phyloP scores from a whole-genome alignment of 306 rosid genomes.

The Malus domestica region DNA sequence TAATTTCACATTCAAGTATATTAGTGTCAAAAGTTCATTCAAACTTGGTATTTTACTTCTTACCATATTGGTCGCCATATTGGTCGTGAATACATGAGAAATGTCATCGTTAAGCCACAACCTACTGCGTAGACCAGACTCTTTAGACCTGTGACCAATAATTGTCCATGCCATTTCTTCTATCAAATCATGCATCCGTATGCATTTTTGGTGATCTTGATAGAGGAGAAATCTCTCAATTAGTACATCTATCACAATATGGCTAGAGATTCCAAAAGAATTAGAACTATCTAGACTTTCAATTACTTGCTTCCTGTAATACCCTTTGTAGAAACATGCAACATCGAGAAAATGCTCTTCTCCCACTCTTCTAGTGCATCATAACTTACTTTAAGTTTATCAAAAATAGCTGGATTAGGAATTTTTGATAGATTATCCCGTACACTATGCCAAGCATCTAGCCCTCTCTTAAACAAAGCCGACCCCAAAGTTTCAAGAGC shows the following conservation, averaged over 20 bases:
- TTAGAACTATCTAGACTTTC: neutral
- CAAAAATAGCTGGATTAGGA: conserved; percentile 4
- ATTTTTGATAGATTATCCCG: neutral
- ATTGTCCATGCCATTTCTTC: conserved; percentile 8
- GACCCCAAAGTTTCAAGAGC: conserved; percentile 22
- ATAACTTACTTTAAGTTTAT: conserved; percentile 25
- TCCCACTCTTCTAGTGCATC: conserved; percentile 16
- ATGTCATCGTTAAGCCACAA: no score
- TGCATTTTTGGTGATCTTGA: no score
- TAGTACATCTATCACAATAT: neutral
- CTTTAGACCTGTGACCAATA: neutral
- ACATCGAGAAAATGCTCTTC: neutral
- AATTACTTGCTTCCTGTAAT: neutral
- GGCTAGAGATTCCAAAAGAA: neutral
- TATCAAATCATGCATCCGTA: conserved; percentile 1
- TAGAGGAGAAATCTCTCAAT: neutral
- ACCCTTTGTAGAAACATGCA: conserved; percentile 4
- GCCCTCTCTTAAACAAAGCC: conserved; percentile 15
- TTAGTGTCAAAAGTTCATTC: neutral
- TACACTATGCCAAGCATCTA: conserved; percentile 20
- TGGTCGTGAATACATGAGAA: neutral
- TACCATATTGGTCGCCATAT: neutral
- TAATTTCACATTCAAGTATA: neutral
- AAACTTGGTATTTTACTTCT: neutral
- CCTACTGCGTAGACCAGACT: no score